These are phyloP conservation scores for Acer negundo DNA, from an alignment of 345 rosid genomes.

Conservation along the genomic window DNA sequence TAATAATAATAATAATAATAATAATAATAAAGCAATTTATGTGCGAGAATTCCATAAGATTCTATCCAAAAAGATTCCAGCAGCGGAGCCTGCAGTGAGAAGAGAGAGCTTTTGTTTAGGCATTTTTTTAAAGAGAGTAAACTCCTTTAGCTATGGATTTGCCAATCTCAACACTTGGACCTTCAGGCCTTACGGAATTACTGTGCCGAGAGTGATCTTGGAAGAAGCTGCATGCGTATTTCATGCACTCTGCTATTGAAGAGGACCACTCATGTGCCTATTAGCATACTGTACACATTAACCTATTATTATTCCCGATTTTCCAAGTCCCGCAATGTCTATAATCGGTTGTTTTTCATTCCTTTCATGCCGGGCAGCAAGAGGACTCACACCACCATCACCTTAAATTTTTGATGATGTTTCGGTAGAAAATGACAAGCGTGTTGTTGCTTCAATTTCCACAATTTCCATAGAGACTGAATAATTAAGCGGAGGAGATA, in stretches of 20 bases:
- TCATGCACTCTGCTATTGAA: constrained; percentile 76
- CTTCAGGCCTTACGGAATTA: constrained; percentile 92
- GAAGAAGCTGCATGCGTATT: constrained; percentile 78
- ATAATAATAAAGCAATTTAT: too few relatives aligned
- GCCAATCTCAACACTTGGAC: constrained; percentile 94
- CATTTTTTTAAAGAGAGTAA: constrained; percentile 39
- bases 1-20: too few relatives aligned
- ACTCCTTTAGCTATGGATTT: constrained; percentile 74
- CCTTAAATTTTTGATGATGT: background rate
- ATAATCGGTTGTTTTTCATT: constrained; percentile 4
- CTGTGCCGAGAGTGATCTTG: constrained; percentile 98
- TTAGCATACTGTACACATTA: constrained; percentile 71
- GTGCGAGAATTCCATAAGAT: too few relatives aligned
- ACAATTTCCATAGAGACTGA: background rate
- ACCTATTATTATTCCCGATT: constrained; percentile 39
- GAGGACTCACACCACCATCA: background rate
- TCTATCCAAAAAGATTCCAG: constrained; percentile 83
- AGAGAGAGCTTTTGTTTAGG: constrained; percentile 46
- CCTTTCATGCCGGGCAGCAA: constrained; percentile 18
- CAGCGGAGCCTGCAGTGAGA: constrained; percentile 83
- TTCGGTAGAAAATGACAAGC: background rate
- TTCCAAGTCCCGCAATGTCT: constrained; percentile 15
- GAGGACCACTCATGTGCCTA: constrained; percentile 75
- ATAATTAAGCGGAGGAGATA: background rate
- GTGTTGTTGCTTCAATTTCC: background rate